Evolutionary conservation across 306 rosid genomes (phyloP).

Genomic region (Herpetospermum pedunculosum): DNA sequence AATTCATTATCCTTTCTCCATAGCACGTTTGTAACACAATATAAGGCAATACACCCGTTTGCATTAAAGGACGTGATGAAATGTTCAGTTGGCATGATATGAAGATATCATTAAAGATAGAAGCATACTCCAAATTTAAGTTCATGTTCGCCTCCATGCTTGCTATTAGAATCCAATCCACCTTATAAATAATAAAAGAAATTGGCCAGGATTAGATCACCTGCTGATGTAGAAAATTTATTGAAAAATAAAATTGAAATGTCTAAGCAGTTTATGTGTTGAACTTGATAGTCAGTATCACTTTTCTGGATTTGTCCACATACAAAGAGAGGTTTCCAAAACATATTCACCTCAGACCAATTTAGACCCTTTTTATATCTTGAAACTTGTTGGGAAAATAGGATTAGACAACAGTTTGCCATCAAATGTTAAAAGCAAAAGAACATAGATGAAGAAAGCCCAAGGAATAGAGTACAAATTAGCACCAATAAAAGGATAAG

Average conservation of each 20-base stretch:
- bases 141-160: slow-evolving; percentile 45
- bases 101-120: slow-evolving; percentile 19
- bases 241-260: neutral
- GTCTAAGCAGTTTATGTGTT: neutral
- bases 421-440: neutral
- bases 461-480: neutral
- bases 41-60: neutral
- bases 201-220: slow-evolving; percentile 27
- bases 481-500: slow-evolving; percentile 10
- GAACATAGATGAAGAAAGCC: neutral
- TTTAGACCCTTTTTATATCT: neutral
- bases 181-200: slow-evolving; percentile 29
- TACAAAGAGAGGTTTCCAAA: neutral
- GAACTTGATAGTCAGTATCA: neutral
- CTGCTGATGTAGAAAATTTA: slow-evolving; percentile 10
- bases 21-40: neutral
- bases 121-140: slow-evolving; percentile 64
- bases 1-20: neutral
- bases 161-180: slow-evolving; percentile 41
- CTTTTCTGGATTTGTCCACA: slow-evolving; percentile 3
- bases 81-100: slow-evolving; percentile 11
- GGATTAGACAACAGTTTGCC: neutral
- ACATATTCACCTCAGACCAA: slow-evolving; percentile 9
- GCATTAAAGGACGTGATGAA: neutral
- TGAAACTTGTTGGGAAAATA: neutral